Evolutionary conservation across 768 basidiomycete species (phyloP).

Genomic region (Termitomyces sp.): DNA sequence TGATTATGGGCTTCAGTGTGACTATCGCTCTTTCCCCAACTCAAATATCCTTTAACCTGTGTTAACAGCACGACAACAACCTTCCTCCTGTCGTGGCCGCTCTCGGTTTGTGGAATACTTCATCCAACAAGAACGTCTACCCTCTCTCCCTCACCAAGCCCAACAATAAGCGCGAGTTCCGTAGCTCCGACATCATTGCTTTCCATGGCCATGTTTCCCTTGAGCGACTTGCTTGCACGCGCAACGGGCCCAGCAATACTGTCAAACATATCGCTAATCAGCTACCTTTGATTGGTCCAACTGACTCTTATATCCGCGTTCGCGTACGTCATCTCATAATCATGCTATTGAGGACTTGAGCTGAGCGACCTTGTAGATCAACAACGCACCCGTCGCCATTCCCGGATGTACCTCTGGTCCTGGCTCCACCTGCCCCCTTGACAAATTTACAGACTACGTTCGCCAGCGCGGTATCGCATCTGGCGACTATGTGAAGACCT

Average conservation of each 20-base stretch:
- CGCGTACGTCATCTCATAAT: conserved; percentile 20
- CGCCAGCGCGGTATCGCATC: conserved; percentile 20
- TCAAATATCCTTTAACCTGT: not conserved
- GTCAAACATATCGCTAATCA: conserved; percentile 17
- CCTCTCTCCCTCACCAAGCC: conserved; percentile 31
- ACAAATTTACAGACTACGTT: conserved; percentile 28
- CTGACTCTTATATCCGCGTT: conserved; percentile 30
- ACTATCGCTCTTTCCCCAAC: not conserved
- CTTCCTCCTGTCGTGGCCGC: conserved; percentile 38
- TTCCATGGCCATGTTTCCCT: conserved; percentile 40
- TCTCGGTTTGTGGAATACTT: conserved; percentile 41
- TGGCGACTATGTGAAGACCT: conserved; percentile 35
- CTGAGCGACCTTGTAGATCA: conserved; percentile 19
- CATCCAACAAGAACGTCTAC: conserved; percentile 23
- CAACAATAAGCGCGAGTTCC: conserved; percentile 30
- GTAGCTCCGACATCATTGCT: conserved; percentile 34
- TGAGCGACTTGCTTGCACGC: conserved; percentile 34
- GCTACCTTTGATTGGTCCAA: conserved; percentile 4
- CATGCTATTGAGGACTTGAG: not conserved
- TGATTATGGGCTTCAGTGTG: conserved; percentile 43
- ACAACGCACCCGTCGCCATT: conserved; percentile 37
- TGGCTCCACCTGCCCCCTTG: conserved; percentile 33
- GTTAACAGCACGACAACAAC: conserved; percentile 39
- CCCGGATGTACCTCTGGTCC: conserved; percentile 38
- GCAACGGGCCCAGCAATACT: not conserved